Evolutionary conservation across 1,284 basidiomycete species (phyloP), one percentile per base, ranked within the genome.

Genomic region (Leccinum pachyderme): DNA sequence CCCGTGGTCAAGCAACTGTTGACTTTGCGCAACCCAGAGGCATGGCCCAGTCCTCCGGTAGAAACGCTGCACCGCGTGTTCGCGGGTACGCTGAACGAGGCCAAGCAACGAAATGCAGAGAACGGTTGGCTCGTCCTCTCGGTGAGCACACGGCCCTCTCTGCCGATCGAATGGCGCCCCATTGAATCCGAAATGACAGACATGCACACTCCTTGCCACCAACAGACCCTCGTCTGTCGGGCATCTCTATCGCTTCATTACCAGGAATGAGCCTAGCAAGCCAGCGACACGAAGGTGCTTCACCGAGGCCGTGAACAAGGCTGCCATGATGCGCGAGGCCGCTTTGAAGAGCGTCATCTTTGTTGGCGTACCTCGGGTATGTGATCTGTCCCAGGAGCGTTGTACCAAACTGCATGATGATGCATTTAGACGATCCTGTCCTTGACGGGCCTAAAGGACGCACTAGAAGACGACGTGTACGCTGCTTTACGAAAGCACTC

Each of bases 311-410:
- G 77, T 87, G 59, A 81, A 82, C 69, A 86, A 82, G 63, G 92
- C 91, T 61, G 89, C 84, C 59, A 72, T 95, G 63, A 95, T 98
- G 84, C 83, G 96, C 51, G 96, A 99, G 77, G 85, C 90, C 8
- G 93, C 93, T 5, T 72, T 99, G 69, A 98, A 99, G 76, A 95
- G 92, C 65, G 87, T 89, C 67, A 91, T 95, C 61, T 95, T 97
- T 72, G 85, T 93, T 60, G 95, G 95, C 41, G 93, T 96, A 54
- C 93, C 93, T 61, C 83, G 91, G 72, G 91, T 93, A 59, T 62
- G 58, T 63, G 29, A n/a, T 8, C 24, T 55, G 47, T 49, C 53
- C 53, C 56, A 47, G 50, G 54, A 50, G 53, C 51, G 45, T 22
- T 56, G 46, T 18, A 57, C 46, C 44, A 46, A 56, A 62, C 43